Evolutionary conservation across 148 eudicot genomes (phyloP).

Genomic region (Camellia lanceoleosa): DNA sequence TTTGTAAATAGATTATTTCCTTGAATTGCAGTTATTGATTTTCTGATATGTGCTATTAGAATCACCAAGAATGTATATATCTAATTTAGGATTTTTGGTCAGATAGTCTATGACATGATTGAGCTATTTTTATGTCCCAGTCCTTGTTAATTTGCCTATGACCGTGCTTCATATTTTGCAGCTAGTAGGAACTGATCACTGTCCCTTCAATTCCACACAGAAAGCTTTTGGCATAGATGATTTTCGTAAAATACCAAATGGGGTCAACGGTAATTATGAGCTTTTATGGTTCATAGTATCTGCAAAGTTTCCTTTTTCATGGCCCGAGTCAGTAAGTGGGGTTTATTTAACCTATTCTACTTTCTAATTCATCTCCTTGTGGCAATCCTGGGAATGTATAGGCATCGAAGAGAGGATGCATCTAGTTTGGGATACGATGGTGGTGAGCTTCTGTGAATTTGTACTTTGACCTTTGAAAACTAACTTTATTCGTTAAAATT

Average conservation of each 20-base stretch:
- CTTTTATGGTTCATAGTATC: neutral
- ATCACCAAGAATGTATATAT: neutral
- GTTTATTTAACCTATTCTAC: neutral
- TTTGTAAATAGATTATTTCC: neutral
- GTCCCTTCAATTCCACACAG: conserved; percentile 86
- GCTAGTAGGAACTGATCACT: conserved; percentile 99
- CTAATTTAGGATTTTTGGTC: neutral
- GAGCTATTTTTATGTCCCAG: neutral
- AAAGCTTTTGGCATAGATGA: conserved; percentile 83
- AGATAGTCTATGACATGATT: neutral
- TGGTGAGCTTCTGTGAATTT: conserved; percentile 51
- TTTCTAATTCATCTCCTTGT: neutral
- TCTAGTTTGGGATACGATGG: conserved; percentile 91
- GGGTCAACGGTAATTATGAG: conserved; percentile 70
- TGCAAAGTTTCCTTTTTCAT: neutral
- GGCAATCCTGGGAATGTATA: conserved; percentile 14
- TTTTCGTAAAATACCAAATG: conserved; percentile 95
- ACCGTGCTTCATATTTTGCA: conserved; percentile 31
- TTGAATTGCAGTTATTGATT: conserved; percentile 6
- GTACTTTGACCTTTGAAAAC: neutral
- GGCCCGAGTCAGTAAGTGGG: neutral
- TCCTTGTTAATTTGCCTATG: neutral
- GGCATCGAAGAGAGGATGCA: conserved; percentile 99
- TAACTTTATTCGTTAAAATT: neutral
- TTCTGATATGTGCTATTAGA: neutral